These are phyloP conservation scores for Neopestalotiopsis sp. DNA, from an alignment of 2,329 filamentous ascomycete species.

Conservation along the genomic window DNA sequence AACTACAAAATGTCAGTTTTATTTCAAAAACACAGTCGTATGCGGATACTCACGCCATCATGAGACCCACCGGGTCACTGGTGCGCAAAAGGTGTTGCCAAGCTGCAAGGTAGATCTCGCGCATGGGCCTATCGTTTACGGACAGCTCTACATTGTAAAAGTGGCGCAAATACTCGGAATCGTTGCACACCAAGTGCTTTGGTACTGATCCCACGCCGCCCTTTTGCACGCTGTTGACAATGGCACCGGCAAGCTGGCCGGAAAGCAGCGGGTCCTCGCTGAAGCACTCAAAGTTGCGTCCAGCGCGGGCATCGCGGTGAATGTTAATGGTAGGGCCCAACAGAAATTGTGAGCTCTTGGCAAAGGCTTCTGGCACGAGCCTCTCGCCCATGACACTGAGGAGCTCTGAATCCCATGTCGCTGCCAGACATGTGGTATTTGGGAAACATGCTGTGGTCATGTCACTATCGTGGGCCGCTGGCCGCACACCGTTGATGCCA, in stretches of 20 bases:
- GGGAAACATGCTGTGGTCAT: slow-evolving; percentile 26
- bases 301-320: slow-evolving; percentile 47
- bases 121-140: slow-evolving; percentile 20
- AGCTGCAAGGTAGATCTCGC: slow-evolving; percentile 28
- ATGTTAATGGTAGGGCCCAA: slow-evolving; percentile 65
- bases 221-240: slow-evolving; percentile 44
- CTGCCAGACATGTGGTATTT: slow-evolving; percentile 25
- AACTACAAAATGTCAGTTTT: slow-evolving; percentile 16
- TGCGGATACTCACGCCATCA: slow-evolving; percentile 25
- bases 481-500: slow-evolving; percentile 25
- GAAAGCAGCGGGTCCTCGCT: slow-evolving; percentile 50
- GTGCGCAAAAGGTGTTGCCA: slow-evolving; percentile 27
- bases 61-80: slow-evolving; percentile 23
- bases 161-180: slow-evolving; percentile 30
- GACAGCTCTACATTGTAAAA: slow-evolving; percentile 25
- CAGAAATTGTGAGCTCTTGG: slow-evolving; percentile 74
- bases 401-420: slow-evolving; percentile 26
- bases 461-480: slow-evolving; percentile 21
- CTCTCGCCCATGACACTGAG: slow-evolving; percentile 23
- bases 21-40: too few relatives aligned
- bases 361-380: slow-evolving; percentile 26
- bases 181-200: slow-evolving; percentile 69
- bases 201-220: slow-evolving; percentile 33
- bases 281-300: slow-evolving; percentile 50
- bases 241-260: slow-evolving; percentile 45